Percentiles rank a stretch among this genome's conserved stretches.
phyloP scores from a whole-genome alignment of 73 alveolate genomes.

The Paramecium biaurelia region DNA sequence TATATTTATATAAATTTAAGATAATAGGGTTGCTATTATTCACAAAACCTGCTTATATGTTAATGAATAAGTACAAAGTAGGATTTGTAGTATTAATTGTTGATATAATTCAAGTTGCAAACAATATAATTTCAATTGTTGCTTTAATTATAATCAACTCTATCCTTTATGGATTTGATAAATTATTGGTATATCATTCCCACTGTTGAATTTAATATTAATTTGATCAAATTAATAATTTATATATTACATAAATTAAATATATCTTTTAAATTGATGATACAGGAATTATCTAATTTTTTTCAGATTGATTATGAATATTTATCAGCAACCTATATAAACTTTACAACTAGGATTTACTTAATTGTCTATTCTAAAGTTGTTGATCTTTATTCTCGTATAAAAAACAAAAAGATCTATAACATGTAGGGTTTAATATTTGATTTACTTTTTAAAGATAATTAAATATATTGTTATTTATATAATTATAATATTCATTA shows the following conservation, averaged over 20 bases:
- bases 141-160: background rate
- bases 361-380: too few relatives aligned
- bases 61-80: conserved; percentile 6
- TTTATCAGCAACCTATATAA: background rate
- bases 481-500: too few relatives aligned
- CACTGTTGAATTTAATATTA: background rate
- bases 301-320: background rate
- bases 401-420: background rate
- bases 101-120: background rate
- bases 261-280: too few relatives aligned
- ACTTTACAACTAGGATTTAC: background rate
- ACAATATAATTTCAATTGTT: background rate
- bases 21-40: background rate
- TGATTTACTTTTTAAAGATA: background rate
- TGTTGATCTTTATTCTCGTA: background rate
- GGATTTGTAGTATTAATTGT: conserved; percentile 11
- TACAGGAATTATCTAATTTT: too few relatives aligned
- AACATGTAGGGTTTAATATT: background rate
- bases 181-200: background rate
- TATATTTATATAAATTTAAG: background rate
- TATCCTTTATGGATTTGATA: background rate
- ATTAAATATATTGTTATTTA: too few relatives aligned
- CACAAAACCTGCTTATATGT: background rate
- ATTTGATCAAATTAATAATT: background rate
- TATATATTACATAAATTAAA: background rate